Base-by-base conservation (phyloP, 768 basidiomycete species). In the Phaeolepiota aurea region DNA sequence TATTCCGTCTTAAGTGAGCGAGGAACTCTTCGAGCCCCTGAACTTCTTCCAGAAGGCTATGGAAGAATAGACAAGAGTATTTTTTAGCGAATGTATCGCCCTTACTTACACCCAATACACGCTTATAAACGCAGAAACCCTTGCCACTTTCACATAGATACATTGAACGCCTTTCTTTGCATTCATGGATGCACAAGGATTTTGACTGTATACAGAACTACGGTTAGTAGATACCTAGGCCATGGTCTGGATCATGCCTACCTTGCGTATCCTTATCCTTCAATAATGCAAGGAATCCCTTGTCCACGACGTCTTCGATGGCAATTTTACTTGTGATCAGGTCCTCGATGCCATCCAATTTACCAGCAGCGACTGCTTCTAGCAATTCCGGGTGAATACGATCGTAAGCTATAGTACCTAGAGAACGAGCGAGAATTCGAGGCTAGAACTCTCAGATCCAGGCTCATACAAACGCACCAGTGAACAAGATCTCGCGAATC, bases 301-400 rank as follows among this genome's bases (percentile, higher is more conserved):
- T 53, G 36, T 65, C 59, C 4, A 72, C 62, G 11, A 71, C 51
- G 41, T 71, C 67, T 11, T 70, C 57, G 3, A 75, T 41, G 1
- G 45, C 37, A 16, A 72, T 69, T 39, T 57, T 62, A 21, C 54
- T 56, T 1, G 71, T 72, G 44, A 75, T 66, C 19, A 73, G 40
- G 15, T 63, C 55, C 38, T 66, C 65, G 13, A 72, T 48, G 1
- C 59, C 60, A 1, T 46, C 33, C 14, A 75, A 60, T 41, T 59
- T 62, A 1, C 67, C 71, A 10, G 55, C 48, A 5, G 56, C 61
- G 4, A 73, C 53, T 4, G 65, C 64, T 5, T 58, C 44, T 3
- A 75, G 46, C 4, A 72, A 50, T 33, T 69, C 64, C 0, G 56
- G 41, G 47, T 68, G 68, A 4, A 63, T 62, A 14, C 59, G 54